These are phyloP conservation scores for Trichoderma afroharzianum DNA, from an alignment of 2,329 filamentous ascomycete species.

Conservation along the genomic window DNA sequence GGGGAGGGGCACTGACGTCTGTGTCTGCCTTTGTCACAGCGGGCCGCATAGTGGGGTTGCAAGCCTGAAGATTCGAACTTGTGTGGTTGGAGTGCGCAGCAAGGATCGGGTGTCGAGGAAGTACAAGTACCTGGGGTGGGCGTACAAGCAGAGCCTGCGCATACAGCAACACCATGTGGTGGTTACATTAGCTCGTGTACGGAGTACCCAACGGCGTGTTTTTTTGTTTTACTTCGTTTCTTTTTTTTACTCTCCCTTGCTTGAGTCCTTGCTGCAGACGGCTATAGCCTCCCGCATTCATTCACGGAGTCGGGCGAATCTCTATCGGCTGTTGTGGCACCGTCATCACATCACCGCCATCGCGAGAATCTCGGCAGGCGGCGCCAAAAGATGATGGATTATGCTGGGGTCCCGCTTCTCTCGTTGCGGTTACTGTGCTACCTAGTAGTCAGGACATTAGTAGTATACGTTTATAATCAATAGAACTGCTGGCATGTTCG, in stretches of 20 bases:
- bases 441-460: background rate
- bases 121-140: background rate
- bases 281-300: background rate
- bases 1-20: slow-evolving; percentile 14
- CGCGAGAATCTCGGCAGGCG: background rate
- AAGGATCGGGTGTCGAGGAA: background rate
- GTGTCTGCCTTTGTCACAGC: slow-evolving; percentile 16
- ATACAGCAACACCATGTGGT: background rate
- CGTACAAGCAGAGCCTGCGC: background rate
- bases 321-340: slow-evolving; percentile 5
- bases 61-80: slow-evolving; percentile 11
- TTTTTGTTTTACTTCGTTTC: background rate
- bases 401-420: background rate
- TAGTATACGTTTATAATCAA: background rate
- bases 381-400: background rate
- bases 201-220: background rate
- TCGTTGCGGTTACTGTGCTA: background rate
- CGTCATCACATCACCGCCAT: background rate
- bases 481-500: background rate
- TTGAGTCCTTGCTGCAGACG: background rate
- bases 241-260: background rate
- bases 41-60: slow-evolving; percentile 16
- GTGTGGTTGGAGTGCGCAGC: background rate
- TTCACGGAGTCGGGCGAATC: background rate
- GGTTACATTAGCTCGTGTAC: background rate